phyloP scores from a whole-genome alignment of 495 filamentous ascomycete species.

The Penicillium paradoxum region DNA sequence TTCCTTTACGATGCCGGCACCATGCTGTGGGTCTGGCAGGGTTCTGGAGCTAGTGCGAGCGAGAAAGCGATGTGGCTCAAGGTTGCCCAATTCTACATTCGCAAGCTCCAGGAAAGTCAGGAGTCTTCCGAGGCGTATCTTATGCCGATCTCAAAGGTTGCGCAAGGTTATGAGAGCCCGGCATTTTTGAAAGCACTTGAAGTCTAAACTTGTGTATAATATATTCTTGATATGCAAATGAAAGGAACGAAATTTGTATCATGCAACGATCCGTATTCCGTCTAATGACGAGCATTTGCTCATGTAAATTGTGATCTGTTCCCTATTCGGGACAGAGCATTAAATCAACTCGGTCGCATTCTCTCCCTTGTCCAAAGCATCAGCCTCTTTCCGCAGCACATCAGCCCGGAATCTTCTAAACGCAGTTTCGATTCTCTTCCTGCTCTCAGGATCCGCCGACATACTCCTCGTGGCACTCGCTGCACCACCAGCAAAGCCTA shows the following conservation, averaged over 20 bases:
- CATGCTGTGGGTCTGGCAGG: slow-evolving; percentile 58
- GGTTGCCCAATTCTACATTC: slow-evolving; percentile 51
- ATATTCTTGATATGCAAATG: background rate
- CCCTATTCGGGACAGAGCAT: slow-evolving; percentile 3
- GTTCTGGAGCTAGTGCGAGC: slow-evolving; percentile 43
- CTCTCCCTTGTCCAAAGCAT: slow-evolving; percentile 45
- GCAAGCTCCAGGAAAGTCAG: slow-evolving; percentile 38
- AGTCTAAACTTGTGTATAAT: slow-evolving; percentile 12
- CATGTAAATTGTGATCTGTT: background rate
- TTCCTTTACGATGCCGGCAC: slow-evolving; percentile 53
- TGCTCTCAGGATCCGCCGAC: slow-evolving; percentile 47
- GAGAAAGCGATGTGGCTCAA: slow-evolving; percentile 56
- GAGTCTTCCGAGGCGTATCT: slow-evolving; percentile 35
- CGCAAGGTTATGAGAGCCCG: slow-evolving; percentile 48
- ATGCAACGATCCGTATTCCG: background rate
- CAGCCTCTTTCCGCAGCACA: slow-evolving; percentile 52
- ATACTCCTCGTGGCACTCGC: slow-evolving; percentile 48
- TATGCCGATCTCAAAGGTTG: slow-evolving; percentile 49
- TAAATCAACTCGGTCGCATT: slow-evolving; percentile 27
- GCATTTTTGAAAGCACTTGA: slow-evolving; percentile 40
- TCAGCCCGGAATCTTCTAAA: slow-evolving; percentile 60
- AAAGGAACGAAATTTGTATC: background rate
- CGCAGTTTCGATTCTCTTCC: slow-evolving; percentile 56
- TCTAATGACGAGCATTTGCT: background rate
- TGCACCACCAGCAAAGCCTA: slow-evolving; percentile 53